Base-by-base conservation (phyloP, 177 flowering plant genomes). In the Vitis hybrid region DNA sequence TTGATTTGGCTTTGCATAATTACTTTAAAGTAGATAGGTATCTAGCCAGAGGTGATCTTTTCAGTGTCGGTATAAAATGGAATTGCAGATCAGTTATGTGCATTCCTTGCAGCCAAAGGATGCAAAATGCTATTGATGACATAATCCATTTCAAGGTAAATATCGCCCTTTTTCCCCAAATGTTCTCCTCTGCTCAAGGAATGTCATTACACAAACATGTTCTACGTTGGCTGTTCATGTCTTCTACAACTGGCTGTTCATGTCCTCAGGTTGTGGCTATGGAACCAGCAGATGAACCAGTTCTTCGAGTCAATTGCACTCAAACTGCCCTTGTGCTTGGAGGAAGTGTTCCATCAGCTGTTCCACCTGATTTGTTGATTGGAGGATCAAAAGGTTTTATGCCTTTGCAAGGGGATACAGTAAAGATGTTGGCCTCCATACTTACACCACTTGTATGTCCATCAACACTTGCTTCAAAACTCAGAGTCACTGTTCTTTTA, bases 291-390 rank as follows among this genome's bases (percentile, higher is more conserved):
- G 85, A 88, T 49, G 94, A 87, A 77, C 72, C 79, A 6, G 65
- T 91, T 78, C 88, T 94, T 55, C 84, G 90, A 72, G 88, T 90
- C 66, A 88, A 91, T 75, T 74, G 82, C 57, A 73, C 79, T 26
- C 83, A 86, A 77, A 93, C 99, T 66, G 97, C 97, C 45, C 90
- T 92, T 63, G 94, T 93, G 62, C 98, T 91, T 77, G 97, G 91
- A 60, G 97, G 97, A 34, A 90, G 82, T 81, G 85, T 80, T 73
- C 77, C 93, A 68, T 88, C 95, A 75, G 73, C 91, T 64, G 61
- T 94, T 64, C 99, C 94, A 34, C 96, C 98, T 1, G 83, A 82
- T 73, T 63, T 78, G 48, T 73, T 94, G 67, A 59, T 86, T 61
- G 72, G 79, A 66, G 73, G 71, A 59, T 68, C 77, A 19, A 76